phyloP scores from a whole-genome alignment of 371 early-diverging fungal species.

The Apophysomyces elegans region DNA sequence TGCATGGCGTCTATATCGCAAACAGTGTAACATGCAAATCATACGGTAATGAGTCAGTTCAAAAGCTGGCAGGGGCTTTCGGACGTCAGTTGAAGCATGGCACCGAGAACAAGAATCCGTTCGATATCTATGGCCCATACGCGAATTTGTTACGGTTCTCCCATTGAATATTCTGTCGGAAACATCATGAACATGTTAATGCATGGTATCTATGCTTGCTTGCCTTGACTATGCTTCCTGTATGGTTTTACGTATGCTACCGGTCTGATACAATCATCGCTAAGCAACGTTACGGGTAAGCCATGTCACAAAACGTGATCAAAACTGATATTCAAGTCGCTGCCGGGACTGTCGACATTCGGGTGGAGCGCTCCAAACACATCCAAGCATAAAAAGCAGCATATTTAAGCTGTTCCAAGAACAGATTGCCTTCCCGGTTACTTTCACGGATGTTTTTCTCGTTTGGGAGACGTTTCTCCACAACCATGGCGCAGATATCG shows the following conservation, averaged over 20 bases:
- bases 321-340: too few species aligned
- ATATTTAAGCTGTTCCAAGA: too few species aligned
- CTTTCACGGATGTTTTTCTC: too few species aligned
- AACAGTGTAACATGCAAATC: not conserved
- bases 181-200: not conserved
- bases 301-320: too few species aligned
- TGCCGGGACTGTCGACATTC: too few species aligned
- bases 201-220: not conserved
- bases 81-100: not conserved
- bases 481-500: too few species aligned
- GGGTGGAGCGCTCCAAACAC: too few species aligned
- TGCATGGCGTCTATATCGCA: not conserved
- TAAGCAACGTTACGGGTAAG: too few species aligned
- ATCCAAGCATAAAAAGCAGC: too few species aligned
- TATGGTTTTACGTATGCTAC: not conserved
- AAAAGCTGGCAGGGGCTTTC: not conserved
- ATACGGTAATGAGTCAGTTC: not conserved
- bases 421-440: too few species aligned
- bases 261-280: not conserved
- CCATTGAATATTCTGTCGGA: not conserved
- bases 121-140: not conserved
- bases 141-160: not conserved
- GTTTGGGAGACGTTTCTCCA: too few species aligned
- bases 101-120: not conserved
- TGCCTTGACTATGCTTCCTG: not conserved